Evolutionary conservation across 345 rosid species (phyloP).

Genomic region (Salix caprea): DNA sequence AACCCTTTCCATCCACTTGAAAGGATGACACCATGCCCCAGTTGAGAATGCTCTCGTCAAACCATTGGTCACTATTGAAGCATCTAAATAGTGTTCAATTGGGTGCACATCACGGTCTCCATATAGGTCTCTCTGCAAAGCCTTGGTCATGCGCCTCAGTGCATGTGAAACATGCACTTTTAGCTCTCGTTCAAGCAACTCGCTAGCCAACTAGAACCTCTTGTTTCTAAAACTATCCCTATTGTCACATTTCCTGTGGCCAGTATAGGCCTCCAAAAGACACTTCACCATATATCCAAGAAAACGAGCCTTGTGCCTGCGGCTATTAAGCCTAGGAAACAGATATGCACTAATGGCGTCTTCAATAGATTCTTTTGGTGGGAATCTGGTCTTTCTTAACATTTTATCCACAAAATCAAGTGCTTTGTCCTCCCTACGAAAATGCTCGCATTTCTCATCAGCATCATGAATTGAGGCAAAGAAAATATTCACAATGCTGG

Average conservation of each 20-base stretch:
- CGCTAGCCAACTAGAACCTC: conserved; percentile 81
- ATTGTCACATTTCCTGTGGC: conserved; percentile 68
- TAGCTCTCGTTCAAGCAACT: conserved; percentile 79
- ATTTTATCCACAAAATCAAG: conserved; percentile 31
- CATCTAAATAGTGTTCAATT: conserved; percentile 79
- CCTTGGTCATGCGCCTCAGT: conserved; percentile 62
- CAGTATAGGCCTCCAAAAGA: conserved; percentile 62
- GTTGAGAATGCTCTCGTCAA: no score
- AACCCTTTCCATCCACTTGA: no score
- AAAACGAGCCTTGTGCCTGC: conserved; percentile 69
- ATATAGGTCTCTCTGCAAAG: conserved; percentile 68
- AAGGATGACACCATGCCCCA: no score
- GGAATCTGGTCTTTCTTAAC: conserved; percentile 54
- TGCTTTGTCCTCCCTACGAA: conserved; percentile 44
- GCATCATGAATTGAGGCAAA: conserved; percentile 66
- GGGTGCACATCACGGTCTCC: conserved; percentile 55
- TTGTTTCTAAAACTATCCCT: conserved; percentile 83
- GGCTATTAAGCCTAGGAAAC: conserved; percentile 60
- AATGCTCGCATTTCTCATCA: conserved; percentile 48
- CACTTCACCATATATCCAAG: conserved; percentile 89
- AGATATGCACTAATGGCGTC: conserved; percentile 54
- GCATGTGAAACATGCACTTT: conserved; percentile 72
- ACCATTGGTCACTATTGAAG: conserved; percentile 37
- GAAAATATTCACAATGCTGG: conserved; percentile 49
- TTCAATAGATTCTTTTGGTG: conserved; percentile 59